Evolutionary conservation across 352 stramenopile genomes (phyloP).

Genomic region (Pythium brachiatum): DNA sequence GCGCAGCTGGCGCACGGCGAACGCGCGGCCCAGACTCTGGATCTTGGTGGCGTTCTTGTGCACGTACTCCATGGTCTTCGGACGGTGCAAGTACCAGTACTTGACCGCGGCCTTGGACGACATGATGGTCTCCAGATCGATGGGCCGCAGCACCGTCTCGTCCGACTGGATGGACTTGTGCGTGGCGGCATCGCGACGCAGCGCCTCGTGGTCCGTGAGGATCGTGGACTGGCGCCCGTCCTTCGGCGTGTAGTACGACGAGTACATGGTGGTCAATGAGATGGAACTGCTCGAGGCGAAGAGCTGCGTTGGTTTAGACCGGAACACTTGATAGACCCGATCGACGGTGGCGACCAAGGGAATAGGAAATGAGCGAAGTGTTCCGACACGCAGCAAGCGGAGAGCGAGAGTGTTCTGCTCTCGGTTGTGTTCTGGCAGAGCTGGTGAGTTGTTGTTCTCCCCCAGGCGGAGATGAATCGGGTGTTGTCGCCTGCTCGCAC

Average conservation of each 20-base stretch:
- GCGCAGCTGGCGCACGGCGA: conserved; percentile 68
- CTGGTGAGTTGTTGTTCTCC: background rate
- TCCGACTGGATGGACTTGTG: conserved; percentile 80
- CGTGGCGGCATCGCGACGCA: conserved; percentile 75
- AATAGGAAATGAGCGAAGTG: conserved; percentile 12
- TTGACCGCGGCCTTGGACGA: conserved; percentile 85
- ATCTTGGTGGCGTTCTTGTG: conserved; percentile 89
- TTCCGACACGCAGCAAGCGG: background rate
- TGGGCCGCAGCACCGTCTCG: conserved; percentile 69
- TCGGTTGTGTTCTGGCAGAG: background rate
- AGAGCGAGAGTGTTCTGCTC: background rate
- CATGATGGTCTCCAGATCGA: conserved; percentile 88
- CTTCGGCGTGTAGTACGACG: conserved; percentile 81
- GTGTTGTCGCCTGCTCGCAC: conserved; percentile 21
- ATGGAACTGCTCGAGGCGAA: background rate
- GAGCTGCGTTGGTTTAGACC: background rate
- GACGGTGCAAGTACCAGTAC: conserved; percentile 87
- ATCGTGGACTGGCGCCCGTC: conserved; percentile 69
- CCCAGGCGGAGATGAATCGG: background rate
- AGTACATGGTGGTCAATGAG: conserved; percentile 61
- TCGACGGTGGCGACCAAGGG: background rate
- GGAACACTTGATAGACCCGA: background rate
- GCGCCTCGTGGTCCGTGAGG: conserved; percentile 79
- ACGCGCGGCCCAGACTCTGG: conserved; percentile 73
- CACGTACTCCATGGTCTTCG: conserved; percentile 88